These are phyloP conservation scores for Ophiosphaerella narmari DNA, from an alignment of 2,329 filamentous ascomycete species.

Conservation along the genomic window DNA sequence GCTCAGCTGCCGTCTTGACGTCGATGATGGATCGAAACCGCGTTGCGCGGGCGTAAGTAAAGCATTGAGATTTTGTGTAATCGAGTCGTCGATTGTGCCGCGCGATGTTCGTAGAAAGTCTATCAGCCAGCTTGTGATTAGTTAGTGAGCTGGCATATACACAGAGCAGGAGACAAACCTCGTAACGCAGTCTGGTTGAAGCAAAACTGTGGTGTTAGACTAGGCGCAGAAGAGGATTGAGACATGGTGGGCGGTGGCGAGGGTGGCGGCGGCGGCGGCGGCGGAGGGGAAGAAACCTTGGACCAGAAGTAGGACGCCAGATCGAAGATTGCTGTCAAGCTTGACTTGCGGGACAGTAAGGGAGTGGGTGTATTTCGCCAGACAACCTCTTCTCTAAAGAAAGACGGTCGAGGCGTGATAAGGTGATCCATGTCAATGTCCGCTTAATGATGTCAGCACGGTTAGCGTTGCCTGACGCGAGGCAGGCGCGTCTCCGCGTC, in stretches of 20 bases:
- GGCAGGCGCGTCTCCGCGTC: slow-evolving; percentile 34
- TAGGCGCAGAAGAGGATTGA: slow-evolving; percentile 46
- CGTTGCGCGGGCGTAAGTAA: slow-evolving; percentile 73
- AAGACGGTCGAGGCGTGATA: slow-evolving; percentile 9
- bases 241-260: slow-evolving; percentile 41
- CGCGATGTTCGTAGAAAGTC: slow-evolving; percentile 91
- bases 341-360: not conserved
- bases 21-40: slow-evolving; percentile 81
- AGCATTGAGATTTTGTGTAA: slow-evolving; percentile 90
- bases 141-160: slow-evolving; percentile 35
- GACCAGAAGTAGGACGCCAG: slow-evolving; percentile 43
- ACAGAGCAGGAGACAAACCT: slow-evolving; percentile 41
- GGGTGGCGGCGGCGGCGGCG: slow-evolving; percentile 8
- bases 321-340: not conserved
- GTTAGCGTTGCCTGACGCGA: slow-evolving; percentile 26
- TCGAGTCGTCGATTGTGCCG: slow-evolving; percentile 86
- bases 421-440: slow-evolving; percentile 7
- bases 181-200: slow-evolving; percentile 57
- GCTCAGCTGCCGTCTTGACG: slow-evolving; percentile 63
- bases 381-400: slow-evolving; percentile 3
- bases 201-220: slow-evolving; percentile 56
- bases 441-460: slow-evolving; percentile 40
- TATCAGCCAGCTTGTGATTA: slow-evolving; percentile 50
- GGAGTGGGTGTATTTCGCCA: not conserved
- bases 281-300: slow-evolving; percentile 12